Percentiles rank a stretch among this genome's conserved stretches.
Conservation (phyloP, 2,329 filamentous ascomycete species). For the Epichloe gansuensis region DNA sequence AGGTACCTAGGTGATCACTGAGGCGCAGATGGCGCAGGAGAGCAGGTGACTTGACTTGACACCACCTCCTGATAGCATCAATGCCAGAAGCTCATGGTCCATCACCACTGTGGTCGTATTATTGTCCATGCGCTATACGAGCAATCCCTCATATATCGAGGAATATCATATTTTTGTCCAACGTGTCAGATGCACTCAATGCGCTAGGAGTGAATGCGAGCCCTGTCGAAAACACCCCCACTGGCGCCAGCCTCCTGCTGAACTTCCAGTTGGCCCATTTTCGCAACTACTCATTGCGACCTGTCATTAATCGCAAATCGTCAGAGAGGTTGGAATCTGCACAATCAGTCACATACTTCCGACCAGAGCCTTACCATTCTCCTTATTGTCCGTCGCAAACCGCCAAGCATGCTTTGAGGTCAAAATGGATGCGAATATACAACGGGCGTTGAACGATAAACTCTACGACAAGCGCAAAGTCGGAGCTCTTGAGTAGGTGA, state of each 20-base stretch:
- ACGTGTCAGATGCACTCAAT: not conserved
- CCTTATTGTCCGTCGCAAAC: not conserved
- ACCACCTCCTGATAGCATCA: too few relatives aligned
- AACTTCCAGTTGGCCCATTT: not conserved
- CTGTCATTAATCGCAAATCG: not conserved
- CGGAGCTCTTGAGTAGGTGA: slow-evolving; percentile 80
- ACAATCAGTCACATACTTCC: not conserved
- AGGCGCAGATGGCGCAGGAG: too few relatives aligned
- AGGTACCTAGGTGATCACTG: too few relatives aligned
- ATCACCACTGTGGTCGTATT: too few relatives aligned
- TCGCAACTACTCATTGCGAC: not conserved
- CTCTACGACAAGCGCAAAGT: slow-evolving; percentile 97
- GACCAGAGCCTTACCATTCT: not conserved
- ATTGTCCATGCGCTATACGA: too few relatives aligned
- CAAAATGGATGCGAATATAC: slow-evolving; percentile 75
- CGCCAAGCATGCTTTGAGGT: slow-evolving; percentile 2
- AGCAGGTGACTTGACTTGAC: too few relatives aligned
- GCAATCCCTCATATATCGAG: too few relatives aligned
- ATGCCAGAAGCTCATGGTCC: too few relatives aligned
- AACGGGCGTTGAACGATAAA: slow-evolving; percentile 90
- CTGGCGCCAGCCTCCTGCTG: not conserved
- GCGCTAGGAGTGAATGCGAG: not conserved
- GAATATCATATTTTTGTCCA: too few relatives aligned
- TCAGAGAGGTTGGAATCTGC: not conserved
- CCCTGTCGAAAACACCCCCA: not conserved